A percentile compares a stretch with the other conserved stretches of the same genome.
Evolutionary conservation across 176 grass and related monocot species (phyloP).

Genomic region (Poa annua): DNA sequence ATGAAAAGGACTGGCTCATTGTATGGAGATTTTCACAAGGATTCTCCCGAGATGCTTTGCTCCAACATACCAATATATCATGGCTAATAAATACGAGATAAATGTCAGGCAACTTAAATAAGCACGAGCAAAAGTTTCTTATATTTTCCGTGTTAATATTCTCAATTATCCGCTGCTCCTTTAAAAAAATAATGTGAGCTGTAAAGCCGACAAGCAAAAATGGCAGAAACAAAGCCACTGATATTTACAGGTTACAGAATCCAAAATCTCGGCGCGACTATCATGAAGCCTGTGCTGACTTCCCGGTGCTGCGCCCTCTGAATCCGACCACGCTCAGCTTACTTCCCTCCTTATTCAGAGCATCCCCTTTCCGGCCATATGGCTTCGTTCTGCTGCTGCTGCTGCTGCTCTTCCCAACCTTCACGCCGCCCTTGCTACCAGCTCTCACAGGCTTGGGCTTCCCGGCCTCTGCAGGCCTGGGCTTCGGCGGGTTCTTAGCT

Average conservation of each 20-base stretch:
- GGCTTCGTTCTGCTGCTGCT: constrained; percentile 39
- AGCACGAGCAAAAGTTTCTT: not conserved
- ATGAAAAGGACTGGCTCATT: no score
- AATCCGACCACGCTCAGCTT: constrained; percentile 91
- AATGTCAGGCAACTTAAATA: not conserved
- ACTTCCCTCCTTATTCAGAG: constrained; percentile 34
- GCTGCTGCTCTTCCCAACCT: constrained; percentile 43
- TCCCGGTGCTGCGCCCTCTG: constrained; percentile 86
- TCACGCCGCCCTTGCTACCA: constrained; percentile 21
- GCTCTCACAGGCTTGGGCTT: constrained; percentile 47
- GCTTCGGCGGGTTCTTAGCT: constrained; percentile 22
- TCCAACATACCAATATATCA: not conserved
- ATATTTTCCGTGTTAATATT: not conserved
- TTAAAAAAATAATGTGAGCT: not conserved
- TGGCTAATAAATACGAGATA: not conserved
- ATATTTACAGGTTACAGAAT: constrained; percentile 44
- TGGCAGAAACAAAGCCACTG: not conserved
- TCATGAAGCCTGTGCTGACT: constrained; percentile 40
- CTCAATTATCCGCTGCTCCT: not conserved
- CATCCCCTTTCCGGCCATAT: constrained; percentile 48
- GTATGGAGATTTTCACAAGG: no score
- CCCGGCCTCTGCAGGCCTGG: not conserved
- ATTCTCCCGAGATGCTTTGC: no score
- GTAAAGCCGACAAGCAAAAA: constrained; percentile 19
- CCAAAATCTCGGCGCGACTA: not conserved